Percentiles rank a stretch among this genome's conserved stretches.
Evolutionary conservation across 1,139 yeast species (phyloP).

Genomic region (Zygosaccharomyces sapae): DNA sequence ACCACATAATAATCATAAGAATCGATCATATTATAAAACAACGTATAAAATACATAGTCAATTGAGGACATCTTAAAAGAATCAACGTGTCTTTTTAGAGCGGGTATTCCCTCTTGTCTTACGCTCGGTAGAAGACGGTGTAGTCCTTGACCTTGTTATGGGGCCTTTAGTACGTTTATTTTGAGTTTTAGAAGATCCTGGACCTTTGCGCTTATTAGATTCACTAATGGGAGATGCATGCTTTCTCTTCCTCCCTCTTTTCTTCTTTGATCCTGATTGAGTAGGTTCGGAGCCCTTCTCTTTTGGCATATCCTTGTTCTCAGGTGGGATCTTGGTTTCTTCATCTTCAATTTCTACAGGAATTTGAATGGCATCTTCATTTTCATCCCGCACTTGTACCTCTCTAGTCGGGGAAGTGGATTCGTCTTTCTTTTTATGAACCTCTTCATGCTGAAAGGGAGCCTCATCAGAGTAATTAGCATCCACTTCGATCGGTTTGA

Average conservation of each 20-base stretch:
- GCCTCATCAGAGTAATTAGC: constrained; percentile 4
- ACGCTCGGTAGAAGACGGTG: not conserved
- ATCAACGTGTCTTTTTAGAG: not conserved
- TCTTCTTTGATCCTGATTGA: not conserved
- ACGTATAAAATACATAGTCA: not conserved
- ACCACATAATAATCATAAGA: not conserved
- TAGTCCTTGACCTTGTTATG: constrained; percentile 2
- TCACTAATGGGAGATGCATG: not conserved
- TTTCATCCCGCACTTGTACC: constrained; percentile 1
- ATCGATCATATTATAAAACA: not conserved
- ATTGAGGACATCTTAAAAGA: not conserved
- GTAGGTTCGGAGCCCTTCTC: not conserved
- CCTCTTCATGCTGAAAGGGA: not conserved
- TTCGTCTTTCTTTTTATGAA: not conserved
- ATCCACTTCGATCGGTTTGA: constrained; percentile 6
- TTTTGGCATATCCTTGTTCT: not conserved
- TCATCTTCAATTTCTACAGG: constrained; percentile 1
- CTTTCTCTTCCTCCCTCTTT: not conserved
- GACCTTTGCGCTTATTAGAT: not conserved
- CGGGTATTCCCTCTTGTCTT: constrained; percentile 1
- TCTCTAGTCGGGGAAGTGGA: not conserved
- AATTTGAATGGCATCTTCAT: not conserved
- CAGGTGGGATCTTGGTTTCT: not conserved
- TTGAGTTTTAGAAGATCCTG: not conserved
- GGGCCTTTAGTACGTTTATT: constrained; percentile 3